Evolutionary conservation across 2,329 filamentous ascomycete species (phyloP), one percentile per base, ranked within the genome.

Genomic region (Dactylellina haptotyla): DNA sequence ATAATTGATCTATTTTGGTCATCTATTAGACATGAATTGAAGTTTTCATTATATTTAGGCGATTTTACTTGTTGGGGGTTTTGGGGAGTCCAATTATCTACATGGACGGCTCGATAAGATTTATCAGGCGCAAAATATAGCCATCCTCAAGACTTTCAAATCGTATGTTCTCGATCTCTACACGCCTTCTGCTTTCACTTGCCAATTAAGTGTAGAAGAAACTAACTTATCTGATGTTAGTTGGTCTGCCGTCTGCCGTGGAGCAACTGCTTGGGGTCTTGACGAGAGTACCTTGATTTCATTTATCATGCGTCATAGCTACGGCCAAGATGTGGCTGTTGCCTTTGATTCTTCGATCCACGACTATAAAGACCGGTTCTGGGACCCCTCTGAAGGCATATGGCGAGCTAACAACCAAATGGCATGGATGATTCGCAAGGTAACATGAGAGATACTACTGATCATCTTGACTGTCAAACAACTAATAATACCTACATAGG

Each of bases 171-270:
- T 32, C 18, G 18, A 16, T 6, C 4, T 43, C n/a, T 14, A 10
- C 45, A 26, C 12, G 14, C n/a, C 3, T 30, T 25, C 10, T 41
- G 12, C 4, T 16, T 6, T 6, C 18, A 4, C 14, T 16, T 9
- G 37, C 4, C 8, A 23, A 4, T 2, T 18, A 9, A 20, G 30
- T 41, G 10, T 39, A 23, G 3, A 14, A 39, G 25, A 37, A 8
- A 46, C 9, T 14, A 25, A 12, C 20, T 18, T 34, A 9, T 3
- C 10, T 5, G 2, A 9, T 16, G 6, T 1, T 32, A 65, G 61
- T 18, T 65, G 61, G 61, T 56, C 48, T 3, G 61, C 61, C 8
- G 61, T 65, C 34, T 65, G 48, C 18, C 48, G 61, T n/a, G 61
- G 61, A 8, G 61, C 61, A 23, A 57, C 51, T 5, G 37, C 41